These are phyloP conservation scores for Helotiales sp. DNA, from an alignment of 2,329 filamentous ascomycete genomes.

Conservation along the genomic window DNA sequence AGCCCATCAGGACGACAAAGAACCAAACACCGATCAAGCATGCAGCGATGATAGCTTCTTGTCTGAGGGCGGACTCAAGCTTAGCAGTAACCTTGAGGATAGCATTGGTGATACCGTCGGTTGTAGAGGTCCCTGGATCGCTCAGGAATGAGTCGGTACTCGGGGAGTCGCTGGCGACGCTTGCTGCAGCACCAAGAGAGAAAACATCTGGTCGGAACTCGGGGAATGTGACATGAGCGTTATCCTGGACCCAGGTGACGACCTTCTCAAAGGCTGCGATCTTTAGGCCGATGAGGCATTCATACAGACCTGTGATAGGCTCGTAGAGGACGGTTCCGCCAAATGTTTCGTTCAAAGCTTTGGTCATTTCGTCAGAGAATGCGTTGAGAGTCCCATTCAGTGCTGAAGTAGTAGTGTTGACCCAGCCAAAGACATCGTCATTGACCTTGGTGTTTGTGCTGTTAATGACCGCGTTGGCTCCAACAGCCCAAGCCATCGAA, in stretches of 20 bases:
- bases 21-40: constrained; percentile 76
- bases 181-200: constrained; percentile 70
- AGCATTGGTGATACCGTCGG: constrained; percentile 79
- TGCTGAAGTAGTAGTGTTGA: constrained; percentile 77
- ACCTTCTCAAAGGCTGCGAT: constrained; percentile 81
- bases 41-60: constrained; percentile 78
- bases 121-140: constrained; percentile 70
- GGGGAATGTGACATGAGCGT: constrained; percentile 82
- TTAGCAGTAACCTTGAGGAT: constrained; percentile 68
- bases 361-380: constrained; percentile 77
- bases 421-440: constrained; percentile 80
- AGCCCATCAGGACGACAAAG: constrained; percentile 72
- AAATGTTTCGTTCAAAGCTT: constrained; percentile 74
- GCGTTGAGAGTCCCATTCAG: constrained; percentile 83
- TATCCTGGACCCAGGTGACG: constrained; percentile 88
- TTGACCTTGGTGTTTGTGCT: constrained; percentile 73
- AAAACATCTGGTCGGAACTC: constrained; percentile 78
- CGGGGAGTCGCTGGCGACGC: constrained; percentile 53
- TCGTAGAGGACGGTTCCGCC: constrained; percentile 78
- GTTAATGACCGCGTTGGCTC: constrained; percentile 61
- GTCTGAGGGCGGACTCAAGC: constrained; percentile 66
- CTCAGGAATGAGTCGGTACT: constrained; percentile 72
- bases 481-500: constrained; percentile 62
- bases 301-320: constrained; percentile 76
- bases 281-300: constrained; percentile 88